Evolutionary conservation across 106 monocot genomes (phyloP).

Genomic region (Posidonia australis): DNA sequence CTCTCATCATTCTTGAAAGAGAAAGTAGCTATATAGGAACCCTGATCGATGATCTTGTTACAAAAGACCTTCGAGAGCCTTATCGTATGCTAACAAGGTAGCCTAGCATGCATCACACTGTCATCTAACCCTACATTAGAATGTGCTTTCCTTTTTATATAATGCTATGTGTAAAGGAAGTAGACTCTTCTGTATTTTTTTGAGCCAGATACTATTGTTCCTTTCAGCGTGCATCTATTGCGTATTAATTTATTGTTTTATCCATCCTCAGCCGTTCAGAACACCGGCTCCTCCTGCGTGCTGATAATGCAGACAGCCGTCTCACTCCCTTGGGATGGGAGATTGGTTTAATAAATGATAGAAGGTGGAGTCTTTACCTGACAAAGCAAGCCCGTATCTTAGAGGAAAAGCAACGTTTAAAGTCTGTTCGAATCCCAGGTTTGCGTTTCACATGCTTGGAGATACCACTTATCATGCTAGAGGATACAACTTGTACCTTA

Average conservation of each 20-base stretch:
- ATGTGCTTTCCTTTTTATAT: background rate
- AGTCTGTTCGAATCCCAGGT: conserved; percentile 71
- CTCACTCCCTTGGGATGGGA: conserved; percentile 91
- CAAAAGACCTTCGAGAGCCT: conserved; percentile 95
- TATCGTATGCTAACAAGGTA: conserved; percentile 99
- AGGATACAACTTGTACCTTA: background rate
- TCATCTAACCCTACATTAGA: background rate
- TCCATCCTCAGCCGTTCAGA: conserved; percentile 64
- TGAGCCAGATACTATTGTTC: background rate
- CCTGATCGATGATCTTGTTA: conserved; percentile 99
- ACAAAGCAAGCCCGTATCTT: conserved; percentile 66
- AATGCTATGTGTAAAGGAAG: background rate
- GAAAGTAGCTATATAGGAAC: conserved; percentile 98
- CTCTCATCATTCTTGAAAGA: conserved; percentile 86
- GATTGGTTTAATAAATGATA: conserved; percentile 94
- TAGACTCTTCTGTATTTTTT: background rate
- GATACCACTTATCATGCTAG: background rate
- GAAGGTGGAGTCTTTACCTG: conserved; percentile 79
- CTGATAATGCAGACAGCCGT: conserved; percentile 98
- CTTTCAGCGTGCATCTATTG: background rate
- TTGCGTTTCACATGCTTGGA: background rate
- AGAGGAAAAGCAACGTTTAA: conserved; percentile 82
- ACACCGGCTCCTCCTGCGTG: conserved; percentile 78
- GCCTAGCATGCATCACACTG: too few relatives aligned
- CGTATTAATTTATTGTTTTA: background rate